Evolutionary conservation across 2,329 filamentous ascomycete species (phyloP), one percentile per base, ranked within the genome.

Genomic region (Lecanicillium sp.): DNA sequence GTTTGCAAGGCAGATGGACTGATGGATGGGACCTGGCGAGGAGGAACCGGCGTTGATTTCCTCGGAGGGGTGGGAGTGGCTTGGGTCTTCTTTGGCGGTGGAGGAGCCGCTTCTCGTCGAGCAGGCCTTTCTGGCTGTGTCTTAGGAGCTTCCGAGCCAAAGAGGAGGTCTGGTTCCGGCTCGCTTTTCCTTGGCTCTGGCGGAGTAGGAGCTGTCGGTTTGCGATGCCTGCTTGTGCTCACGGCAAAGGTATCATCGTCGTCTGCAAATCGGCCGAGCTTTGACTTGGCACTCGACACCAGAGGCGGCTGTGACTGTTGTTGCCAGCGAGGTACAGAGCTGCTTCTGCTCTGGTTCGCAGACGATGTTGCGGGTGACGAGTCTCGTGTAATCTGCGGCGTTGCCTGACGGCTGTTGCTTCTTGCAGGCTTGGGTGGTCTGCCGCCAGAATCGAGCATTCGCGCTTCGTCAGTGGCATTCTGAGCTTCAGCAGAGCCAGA

Each of bases 211-310:
- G 22, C 11, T 3, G 77, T 60, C 57, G 33, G 42, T 45, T 82
- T 86, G 59, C 82, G 90, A 52, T 88, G 76, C 48, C 88, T 75
- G 16, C 85, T 85, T 35, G 88, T 85, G 55, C 89, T 95, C 40
- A 95, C 73, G 49, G 94, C 80, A 12, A 85, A 74, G 35, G 76
- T 80, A 56, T 95, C 81, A 45, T 94, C 83, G 53, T 95, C 88
- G 9, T 83, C 71, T 0, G 76, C 75, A 53, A 87, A 75, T 48
- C 83, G 80, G 43, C 73, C 85, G 11, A 95, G 67, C 39, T 82
- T 80, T 8, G 73, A 65, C 38, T 51, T 57, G 2, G 58, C 44
- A 35, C 60, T 59, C 17, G 55, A 52, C 6, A 52, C 43, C 19
- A 48, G 55, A 29, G 59, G 52, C 16, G 66, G 63, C n/a, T 66